Evolutionary conservation across 805 yeast genomes (phyloP).

Genomic region (Nakazawaea molendinolei): DNA sequence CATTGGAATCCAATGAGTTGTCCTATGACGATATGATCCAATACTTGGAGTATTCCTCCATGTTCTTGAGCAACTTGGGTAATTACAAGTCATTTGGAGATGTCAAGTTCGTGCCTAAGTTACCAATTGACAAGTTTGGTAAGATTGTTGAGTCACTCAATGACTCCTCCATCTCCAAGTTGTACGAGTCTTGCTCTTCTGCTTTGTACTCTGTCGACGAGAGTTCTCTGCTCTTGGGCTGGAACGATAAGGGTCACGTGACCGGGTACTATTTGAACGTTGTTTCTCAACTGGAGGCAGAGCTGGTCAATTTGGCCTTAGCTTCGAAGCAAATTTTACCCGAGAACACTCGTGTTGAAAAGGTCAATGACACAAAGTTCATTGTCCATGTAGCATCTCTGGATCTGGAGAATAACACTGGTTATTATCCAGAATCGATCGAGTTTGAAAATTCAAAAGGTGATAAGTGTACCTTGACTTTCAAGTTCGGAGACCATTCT

Average conservation of each 20-base stretch:
- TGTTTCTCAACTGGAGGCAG: conserved; percentile 55
- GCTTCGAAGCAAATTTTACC: conserved; percentile 62
- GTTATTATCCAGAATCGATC: conserved; percentile 42
- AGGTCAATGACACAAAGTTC: conserved; percentile 40
- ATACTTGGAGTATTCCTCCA: conserved; percentile 71
- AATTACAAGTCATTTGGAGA: conserved; percentile 87
- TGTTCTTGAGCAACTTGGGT: conserved; percentile 68
- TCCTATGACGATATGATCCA: conserved; percentile 30
- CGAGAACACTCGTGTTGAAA: conserved; percentile 73
- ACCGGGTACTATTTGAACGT: conserved; percentile 64
- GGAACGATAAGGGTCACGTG: conserved; percentile 70
- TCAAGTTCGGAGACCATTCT: conserved; percentile 75
- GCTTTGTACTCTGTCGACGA: conserved; percentile 45
- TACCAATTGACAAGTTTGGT: conserved; percentile 42
- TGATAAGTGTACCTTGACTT: conserved; percentile 32
- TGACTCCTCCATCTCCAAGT: conserved; percentile 24
- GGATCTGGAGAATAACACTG: conserved; percentile 37
- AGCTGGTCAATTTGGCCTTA: conserved; percentile 57
- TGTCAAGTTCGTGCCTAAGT: conserved; percentile 71
- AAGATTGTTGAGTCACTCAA: conserved; percentile 37
- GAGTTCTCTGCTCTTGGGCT: conserved; percentile 58
- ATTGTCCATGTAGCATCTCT: conserved; percentile 67
- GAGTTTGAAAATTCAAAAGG: conserved; percentile 35
- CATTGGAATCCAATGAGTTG: conserved; percentile 21
- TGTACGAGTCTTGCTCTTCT: conserved; percentile 36